These are phyloP conservation scores for Diaporthe sp. DNA, from an alignment of 2,329 filamentous ascomycete species.

Conservation along the genomic window DNA sequence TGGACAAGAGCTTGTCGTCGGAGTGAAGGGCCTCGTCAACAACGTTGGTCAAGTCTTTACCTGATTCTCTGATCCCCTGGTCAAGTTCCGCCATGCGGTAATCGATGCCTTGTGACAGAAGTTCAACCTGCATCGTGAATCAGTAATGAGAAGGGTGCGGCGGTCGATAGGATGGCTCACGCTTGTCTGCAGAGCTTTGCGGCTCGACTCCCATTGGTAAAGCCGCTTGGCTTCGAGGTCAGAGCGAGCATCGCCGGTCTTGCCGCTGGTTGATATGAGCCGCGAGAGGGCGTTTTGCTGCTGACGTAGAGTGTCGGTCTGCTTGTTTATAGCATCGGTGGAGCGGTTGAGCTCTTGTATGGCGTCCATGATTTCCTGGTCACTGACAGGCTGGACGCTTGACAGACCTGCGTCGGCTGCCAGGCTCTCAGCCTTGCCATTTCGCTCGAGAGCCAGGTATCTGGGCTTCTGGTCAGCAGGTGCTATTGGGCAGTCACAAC, in stretches of 20 bases:
- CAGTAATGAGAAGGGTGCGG: background rate
- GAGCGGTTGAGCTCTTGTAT: slow-evolving; percentile 74
- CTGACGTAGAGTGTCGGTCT: slow-evolving; percentile 70
- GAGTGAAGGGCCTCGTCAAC: slow-evolving; percentile 65
- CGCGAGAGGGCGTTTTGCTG: slow-evolving; percentile 73
- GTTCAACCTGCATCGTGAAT: slow-evolving; percentile 56
- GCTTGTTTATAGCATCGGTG: slow-evolving; percentile 73
- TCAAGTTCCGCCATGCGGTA: slow-evolving; percentile 62
- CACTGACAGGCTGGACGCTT: slow-evolving; percentile 63
- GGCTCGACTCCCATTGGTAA: slow-evolving; percentile 55
- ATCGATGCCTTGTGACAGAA: slow-evolving; percentile 60
- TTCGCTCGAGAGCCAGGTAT: slow-evolving; percentile 62
- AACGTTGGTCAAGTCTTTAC: slow-evolving; percentile 59
- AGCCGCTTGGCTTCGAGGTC: slow-evolving; percentile 51
- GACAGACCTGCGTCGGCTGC: slow-evolving; percentile 60
- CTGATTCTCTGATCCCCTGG: slow-evolving; percentile 61
- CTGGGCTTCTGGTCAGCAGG: slow-evolving; percentile 48
- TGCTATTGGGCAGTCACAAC: background rate
- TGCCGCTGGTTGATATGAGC: slow-evolving; percentile 59
- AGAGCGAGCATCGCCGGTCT: slow-evolving; percentile 49
- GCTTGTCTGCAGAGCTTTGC: slow-evolving; percentile 56
- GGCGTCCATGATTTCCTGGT: slow-evolving; percentile 71
- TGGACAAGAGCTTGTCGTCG: slow-evolving; percentile 75
- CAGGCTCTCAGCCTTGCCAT: slow-evolving; percentile 61
- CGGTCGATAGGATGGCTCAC: slow-evolving; percentile 47